Evolutionary conservation across 768 basidiomycete species (phyloP), one percentile per base, ranked within the genome.

Genomic region (Hypholoma fasciculare): DNA sequence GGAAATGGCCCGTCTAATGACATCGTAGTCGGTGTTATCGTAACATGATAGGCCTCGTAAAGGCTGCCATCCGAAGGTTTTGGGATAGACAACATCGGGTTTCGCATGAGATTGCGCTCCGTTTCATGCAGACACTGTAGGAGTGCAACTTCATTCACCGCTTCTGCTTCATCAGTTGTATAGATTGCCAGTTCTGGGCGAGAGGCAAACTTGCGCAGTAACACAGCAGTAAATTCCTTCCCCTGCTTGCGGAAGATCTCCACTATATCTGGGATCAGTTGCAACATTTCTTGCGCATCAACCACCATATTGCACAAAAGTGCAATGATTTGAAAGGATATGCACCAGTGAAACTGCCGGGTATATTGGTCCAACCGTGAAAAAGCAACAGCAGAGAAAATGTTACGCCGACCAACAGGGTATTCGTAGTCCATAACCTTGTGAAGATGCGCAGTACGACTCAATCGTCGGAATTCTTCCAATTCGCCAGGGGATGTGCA

Each of bases 271-370:
- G 68, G 70, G 16, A 78, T 70, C 14, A 86, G 72, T 0, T 61
- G 58, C 9, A 84, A 69, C 27, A 88, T 70, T 63, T 89, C 87
- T 27, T 60, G 64, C 26, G 80, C 68, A 62, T 86, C 83, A n/a
- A 86, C 72, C 13, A 72, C 52, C 44, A 76, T 63, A 42, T 72
- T 74, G 23, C 71, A 71, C 17, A 78, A 51, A 14, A 82, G 64
- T 0, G 77, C 73, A 57, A 85, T 81, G 34, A 88, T 69, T 64
- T 89, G 87, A 61, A 86, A 88, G 0, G 84, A 79, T n/a, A 88
- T 74, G 42, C 61, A 60, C 82, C 81, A 87, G 8, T 76, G 67
- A 13, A 84, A 65, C 14, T 37, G 38, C 19, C 48, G 59, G 27
- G 82, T 65, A 70, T 76, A 77, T 2, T 13, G 19, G 11, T 69